A percentile compares a stretch with the other conserved stretches of the same genome.
Evolutionary conservation across 1,139 yeast genomes (phyloP).

Genomic region (Suhomyces maxii): DNA sequence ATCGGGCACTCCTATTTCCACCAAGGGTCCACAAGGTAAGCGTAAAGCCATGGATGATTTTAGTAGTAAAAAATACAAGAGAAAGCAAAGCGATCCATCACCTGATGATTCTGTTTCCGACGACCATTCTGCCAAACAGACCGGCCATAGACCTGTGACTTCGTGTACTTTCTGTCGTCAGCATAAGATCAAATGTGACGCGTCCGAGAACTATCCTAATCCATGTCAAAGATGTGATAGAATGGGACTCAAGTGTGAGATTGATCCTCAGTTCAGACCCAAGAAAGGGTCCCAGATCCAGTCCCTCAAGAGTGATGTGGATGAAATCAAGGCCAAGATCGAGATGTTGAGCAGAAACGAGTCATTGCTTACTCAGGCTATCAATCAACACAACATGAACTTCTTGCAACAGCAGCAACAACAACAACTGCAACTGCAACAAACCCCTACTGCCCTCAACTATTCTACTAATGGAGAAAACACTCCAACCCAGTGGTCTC

Average conservation of each 20-base stretch:
- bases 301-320: conserved; percentile 78
- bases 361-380: conserved; percentile 62
- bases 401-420: conserved; percentile 25
- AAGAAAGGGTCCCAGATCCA: conserved; percentile 91
- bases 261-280: conserved; percentile 90
- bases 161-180: conserved; percentile 94
- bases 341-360: conserved; percentile 74
- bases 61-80: conserved; percentile 9
- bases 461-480: conserved; percentile 4
- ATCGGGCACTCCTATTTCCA: conserved; percentile 3
- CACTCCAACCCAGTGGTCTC: conserved; percentile 5
- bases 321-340: conserved; percentile 74
- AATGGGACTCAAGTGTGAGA: conserved; percentile 79
- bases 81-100: conserved; percentile 6
- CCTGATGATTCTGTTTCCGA: background rate
- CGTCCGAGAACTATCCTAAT: conserved; percentile 76
- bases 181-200: conserved; percentile 91
- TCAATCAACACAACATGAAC: conserved; percentile 46
- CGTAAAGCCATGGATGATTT: conserved; percentile 8
- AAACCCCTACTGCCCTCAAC: background rate
- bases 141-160: conserved; percentile 79
- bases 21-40: conserved; percentile 4
- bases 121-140: conserved; percentile 24
- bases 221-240: conserved; percentile 83
- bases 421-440: background rate